Evolutionary conservation across 768 basidiomycete species (phyloP).

Genomic region (Lyophyllum shimeji): DNA sequence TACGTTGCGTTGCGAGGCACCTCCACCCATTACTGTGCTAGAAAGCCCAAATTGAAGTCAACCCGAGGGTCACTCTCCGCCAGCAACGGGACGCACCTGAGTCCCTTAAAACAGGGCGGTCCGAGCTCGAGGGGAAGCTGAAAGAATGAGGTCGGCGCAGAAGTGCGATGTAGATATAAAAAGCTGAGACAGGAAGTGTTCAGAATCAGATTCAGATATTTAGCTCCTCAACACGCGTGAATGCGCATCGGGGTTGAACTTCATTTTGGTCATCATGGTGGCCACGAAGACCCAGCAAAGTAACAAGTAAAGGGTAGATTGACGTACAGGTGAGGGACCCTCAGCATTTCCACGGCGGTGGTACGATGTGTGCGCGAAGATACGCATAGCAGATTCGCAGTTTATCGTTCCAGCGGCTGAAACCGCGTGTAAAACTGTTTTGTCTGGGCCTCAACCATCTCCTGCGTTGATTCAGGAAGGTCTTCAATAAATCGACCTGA

Average conservation of each 20-base stretch:
- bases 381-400: neutral
- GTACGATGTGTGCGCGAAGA: neutral
- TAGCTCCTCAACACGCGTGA: slow-evolving; percentile 3
- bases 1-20: neutral
- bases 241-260: slow-evolving; percentile 24
- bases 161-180: too few species aligned
- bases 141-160: neutral
- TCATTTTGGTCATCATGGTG: slow-evolving; percentile 20
- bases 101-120: too few species aligned
- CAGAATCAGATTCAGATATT: too few species aligned
- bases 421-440: slow-evolving; percentile 87
- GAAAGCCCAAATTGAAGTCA: neutral
- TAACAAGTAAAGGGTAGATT: neutral
- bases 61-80: neutral
- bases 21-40: too few species aligned
- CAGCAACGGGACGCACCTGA: neutral
- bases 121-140: neutral
- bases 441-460: slow-evolving; percentile 82
- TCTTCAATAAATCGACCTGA: slow-evolving; percentile 80
- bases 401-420: slow-evolving; percentile 50
- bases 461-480: slow-evolving; percentile 92
- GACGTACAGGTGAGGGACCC: neutral
- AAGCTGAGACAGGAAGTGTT: too few species aligned
- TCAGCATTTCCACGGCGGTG: neutral
- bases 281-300: neutral